These are phyloP conservation scores for Lactarius evosmus DNA, from an alignment of 768 basidiomycete species.

Conservation along the genomic window DNA sequence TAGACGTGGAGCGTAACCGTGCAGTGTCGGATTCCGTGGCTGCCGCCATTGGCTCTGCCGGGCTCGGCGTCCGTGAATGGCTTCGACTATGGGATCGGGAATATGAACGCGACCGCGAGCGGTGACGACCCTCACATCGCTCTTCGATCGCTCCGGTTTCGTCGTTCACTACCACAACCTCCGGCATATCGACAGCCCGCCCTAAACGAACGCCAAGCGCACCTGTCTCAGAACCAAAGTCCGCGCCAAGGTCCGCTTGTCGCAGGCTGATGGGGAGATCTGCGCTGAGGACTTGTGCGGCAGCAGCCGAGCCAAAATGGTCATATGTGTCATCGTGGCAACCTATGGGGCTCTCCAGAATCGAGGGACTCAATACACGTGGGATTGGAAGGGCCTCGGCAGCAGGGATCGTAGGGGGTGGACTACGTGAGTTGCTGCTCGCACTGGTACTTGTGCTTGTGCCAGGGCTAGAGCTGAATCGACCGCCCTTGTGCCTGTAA, in stretches of 20 bases:
- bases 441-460: constrained; percentile 26
- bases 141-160: constrained; percentile 24
- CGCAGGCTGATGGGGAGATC: constrained; percentile 6
- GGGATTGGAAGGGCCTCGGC: constrained; percentile 23
- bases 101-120: constrained; percentile 20
- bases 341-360: constrained; percentile 13
- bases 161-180: constrained; percentile 27
- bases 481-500: constrained; percentile 37
- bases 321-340: constrained; percentile 20
- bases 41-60: constrained; percentile 19
- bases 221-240: constrained; percentile 20
- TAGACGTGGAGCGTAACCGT: constrained; percentile 20
- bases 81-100: constrained; percentile 24
- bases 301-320: constrained; percentile 15
- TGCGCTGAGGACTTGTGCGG: constrained; percentile 12
- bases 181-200: constrained; percentile 24
- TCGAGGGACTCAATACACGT: constrained; percentile 15
- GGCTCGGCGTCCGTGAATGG: constrained; percentile 28
- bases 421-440: constrained; percentile 22
- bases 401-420: constrained; percentile 22
- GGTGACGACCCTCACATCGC: constrained; percentile 17
- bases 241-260: constrained; percentile 18
- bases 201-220: constrained; percentile 23
- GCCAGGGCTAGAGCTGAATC: constrained; percentile 38
- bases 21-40: constrained; percentile 17